phyloP scores from a whole-genome alignment of 345 rosid species.

The Gossypium mustelinum region DNA sequence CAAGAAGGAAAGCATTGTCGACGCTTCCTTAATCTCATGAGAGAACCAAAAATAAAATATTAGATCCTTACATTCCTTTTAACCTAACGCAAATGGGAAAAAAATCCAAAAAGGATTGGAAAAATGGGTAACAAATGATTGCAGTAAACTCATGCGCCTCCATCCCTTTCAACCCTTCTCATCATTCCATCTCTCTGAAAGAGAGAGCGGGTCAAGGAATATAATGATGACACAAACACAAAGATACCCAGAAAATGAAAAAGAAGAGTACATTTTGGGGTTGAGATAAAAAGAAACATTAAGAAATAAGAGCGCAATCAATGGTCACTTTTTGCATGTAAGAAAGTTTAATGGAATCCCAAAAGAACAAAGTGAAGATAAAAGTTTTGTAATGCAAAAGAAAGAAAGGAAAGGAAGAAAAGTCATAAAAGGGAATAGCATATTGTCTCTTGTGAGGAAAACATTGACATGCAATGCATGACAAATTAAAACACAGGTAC shows the following conservation, averaged over 20 bases:
- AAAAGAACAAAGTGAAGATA: slow-evolving; percentile 8
- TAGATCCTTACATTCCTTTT: slow-evolving; percentile 26
- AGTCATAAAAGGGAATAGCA: slow-evolving; percentile 16
- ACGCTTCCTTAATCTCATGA: slow-evolving; percentile 49
- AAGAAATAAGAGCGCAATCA: slow-evolving; percentile 53
- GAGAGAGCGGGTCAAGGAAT: slow-evolving; percentile 25
- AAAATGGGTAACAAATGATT: slow-evolving; percentile 36
- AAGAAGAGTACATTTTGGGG: slow-evolving; percentile 21
- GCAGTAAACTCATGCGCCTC: slow-evolving; percentile 34
- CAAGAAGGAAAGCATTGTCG: slow-evolving; percentile 58
- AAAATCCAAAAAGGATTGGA: slow-evolving; percentile 11
- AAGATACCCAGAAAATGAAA: slow-evolving; percentile 26
- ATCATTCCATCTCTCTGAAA: slow-evolving; percentile 27
- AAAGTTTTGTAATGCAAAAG: slow-evolving; percentile 10
- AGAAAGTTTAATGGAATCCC: slow-evolving; percentile 10
- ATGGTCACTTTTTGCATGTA: slow-evolving; percentile 33
- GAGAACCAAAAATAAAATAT: slow-evolving; percentile 36
- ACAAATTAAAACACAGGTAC: slow-evolving; percentile 18
- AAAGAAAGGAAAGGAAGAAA: slow-evolving; percentile 8
- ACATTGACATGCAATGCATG: slow-evolving; percentile 23
- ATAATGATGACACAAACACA: slow-evolving; percentile 31
- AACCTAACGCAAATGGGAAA: slow-evolving; percentile 33
- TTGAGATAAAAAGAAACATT: slow-evolving; percentile 14
- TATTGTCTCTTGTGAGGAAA: slow-evolving; percentile 18
- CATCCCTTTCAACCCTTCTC: slow-evolving; percentile 28